phyloP scores from a whole-genome alignment of 2,329 filamentous ascomycete species.

The Hymenoscyphus occultus region DNA sequence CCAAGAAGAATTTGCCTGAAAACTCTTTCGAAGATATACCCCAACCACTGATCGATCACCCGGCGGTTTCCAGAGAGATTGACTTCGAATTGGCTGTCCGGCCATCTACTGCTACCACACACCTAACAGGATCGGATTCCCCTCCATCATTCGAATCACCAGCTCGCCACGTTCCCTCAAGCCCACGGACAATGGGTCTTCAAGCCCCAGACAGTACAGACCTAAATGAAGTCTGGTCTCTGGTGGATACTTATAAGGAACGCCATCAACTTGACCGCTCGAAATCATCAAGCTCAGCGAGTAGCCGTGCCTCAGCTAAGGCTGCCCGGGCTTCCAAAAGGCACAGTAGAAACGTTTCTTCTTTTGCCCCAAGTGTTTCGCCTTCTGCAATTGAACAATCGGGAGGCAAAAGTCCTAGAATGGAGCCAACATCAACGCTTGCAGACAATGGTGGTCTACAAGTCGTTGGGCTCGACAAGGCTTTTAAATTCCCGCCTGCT shows the following conservation, averaged over 20 bases:
- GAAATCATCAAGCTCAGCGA: constrained; percentile 2
- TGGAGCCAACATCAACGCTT: background rate
- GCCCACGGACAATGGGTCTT: background rate
- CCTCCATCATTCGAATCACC: background rate
- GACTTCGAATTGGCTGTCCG: background rate
- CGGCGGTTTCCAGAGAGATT: background rate
- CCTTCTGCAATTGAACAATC: background rate
- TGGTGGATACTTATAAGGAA: background rate
- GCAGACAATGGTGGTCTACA: background rate
- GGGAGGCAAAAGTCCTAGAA: background rate
- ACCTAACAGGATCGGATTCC: background rate
- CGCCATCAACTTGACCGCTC: background rate
- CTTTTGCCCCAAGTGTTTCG: constrained; percentile 1
- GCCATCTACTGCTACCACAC: background rate
- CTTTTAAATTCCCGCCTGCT: background rate
- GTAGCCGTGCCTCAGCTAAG: background rate
- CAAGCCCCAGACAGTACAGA: background rate
- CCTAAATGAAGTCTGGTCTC: background rate
- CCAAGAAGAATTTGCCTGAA: background rate
- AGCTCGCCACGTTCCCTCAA: background rate
- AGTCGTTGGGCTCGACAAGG: background rate
- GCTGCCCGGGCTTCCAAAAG: constrained; percentile 4
- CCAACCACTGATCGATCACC: background rate
- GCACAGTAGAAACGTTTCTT: constrained; percentile 21
- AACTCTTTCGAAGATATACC: background rate